Conservation (phyloP, 139 green algal species). For the Chlorella sorokiniana region DNA sequence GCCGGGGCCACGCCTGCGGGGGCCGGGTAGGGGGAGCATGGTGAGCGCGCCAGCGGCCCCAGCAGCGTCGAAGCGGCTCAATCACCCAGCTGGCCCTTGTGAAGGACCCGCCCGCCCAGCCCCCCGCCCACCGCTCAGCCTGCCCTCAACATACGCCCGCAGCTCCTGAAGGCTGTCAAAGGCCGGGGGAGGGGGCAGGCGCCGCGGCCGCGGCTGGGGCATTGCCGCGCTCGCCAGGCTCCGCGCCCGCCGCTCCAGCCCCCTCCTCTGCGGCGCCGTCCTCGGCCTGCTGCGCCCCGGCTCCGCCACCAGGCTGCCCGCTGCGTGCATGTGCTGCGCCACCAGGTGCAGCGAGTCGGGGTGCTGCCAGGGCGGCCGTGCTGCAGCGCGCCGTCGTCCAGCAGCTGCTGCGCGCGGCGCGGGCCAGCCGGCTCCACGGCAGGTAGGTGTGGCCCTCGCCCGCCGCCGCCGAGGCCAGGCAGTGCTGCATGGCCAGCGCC, state of each 20-base stretch:
- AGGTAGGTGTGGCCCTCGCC: slow-evolving; percentile 59
- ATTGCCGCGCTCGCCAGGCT: background rate
- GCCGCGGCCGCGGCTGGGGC: background rate
- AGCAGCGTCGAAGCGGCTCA: too few species aligned
- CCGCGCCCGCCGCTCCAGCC: background rate
- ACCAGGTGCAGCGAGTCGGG: slow-evolving; percentile 24
- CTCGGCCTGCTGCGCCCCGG: background rate
- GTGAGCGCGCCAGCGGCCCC: too few species aligned
- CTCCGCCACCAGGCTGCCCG: slow-evolving; percentile 29
- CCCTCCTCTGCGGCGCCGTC: background rate
- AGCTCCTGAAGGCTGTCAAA: background rate
- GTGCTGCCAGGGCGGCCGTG: slow-evolving; percentile 31
- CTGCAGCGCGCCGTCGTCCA: slow-evolving; percentile 6
- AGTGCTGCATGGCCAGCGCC: slow-evolving; percentile 36
- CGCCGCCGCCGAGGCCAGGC: slow-evolving; percentile 28
- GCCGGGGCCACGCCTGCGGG: background rate
- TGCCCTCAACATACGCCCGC: background rate
- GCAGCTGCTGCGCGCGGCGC: background rate
- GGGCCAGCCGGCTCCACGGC: slow-evolving; percentile 44
- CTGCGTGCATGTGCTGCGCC: slow-evolving; percentile 31
- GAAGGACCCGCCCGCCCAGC: background rate
- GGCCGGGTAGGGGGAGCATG: background rate
- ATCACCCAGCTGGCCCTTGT: too few species aligned
- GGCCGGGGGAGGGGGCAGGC: background rate
- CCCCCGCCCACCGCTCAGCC: background rate